phyloP scores from a whole-genome alignment of 108 stramenopile species.

The Cyclotella sp. region DNA sequence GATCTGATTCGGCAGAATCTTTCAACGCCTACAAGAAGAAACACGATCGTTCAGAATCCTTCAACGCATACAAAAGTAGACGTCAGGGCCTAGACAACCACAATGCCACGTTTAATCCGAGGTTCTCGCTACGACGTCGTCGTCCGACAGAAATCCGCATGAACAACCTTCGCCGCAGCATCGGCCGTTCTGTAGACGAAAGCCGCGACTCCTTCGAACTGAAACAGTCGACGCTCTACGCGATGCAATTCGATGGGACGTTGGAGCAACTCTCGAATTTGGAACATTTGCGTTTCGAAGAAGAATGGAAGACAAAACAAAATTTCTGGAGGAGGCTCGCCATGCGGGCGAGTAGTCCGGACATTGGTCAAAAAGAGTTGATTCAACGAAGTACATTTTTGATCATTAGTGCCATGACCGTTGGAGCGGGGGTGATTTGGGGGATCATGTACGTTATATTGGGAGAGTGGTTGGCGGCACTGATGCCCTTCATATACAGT shows the following conservation, averaged over 20 bases:
- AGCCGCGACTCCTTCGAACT: conserved; percentile 26
- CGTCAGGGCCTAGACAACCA: not conserved
- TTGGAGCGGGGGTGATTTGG: conserved; percentile 27
- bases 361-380: conserved; percentile 37
- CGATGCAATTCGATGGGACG: conserved; percentile 23
- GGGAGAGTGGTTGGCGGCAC: conserved; percentile 31
- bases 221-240: conserved; percentile 26
- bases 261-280: conserved; percentile 4
- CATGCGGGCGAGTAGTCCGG: conserved; percentile 18
- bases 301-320: conserved; percentile 5
- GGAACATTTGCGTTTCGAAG: not conserved
- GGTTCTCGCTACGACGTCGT: conserved; percentile 1
- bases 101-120: not conserved
- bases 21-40: not conserved
- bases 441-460: conserved; percentile 31
- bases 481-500: conserved; percentile 35
- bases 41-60: not conserved
- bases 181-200: not conserved
- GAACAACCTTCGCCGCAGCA: not conserved
- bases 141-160: not conserved
- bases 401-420: conserved; percentile 30
- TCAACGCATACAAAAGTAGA: not conserved
- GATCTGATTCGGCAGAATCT: not conserved
- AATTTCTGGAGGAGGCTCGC: conserved; percentile 31
- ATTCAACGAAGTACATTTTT: conserved; percentile 41